phyloP scores from a whole-genome alignment of 257 asterid genomes.

The Gynochthodes officinalis region DNA sequence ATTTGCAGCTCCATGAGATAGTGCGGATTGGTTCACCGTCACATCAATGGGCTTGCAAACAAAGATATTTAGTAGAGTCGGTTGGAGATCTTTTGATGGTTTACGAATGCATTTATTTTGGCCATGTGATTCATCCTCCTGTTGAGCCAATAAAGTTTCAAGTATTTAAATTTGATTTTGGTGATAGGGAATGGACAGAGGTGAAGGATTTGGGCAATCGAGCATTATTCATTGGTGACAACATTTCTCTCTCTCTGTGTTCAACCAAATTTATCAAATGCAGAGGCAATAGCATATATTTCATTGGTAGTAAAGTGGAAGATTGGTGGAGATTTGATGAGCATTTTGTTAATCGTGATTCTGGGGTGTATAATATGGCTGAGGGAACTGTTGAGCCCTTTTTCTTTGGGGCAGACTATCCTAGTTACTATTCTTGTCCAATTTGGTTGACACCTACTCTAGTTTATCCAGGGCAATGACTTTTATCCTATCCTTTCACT shows the following conservation, averaged over 20 bases:
- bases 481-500: background rate
- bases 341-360: background rate
- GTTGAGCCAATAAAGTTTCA: constrained; percentile 11
- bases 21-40: constrained; percentile 10
- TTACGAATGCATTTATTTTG: background rate
- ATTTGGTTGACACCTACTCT: constrained; percentile 19
- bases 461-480: constrained; percentile 5
- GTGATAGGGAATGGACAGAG: constrained; percentile 23
- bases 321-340: constrained; percentile 14
- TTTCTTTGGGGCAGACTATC: constrained; percentile 19
- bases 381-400: background rate
- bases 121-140: background rate
- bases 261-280: constrained; percentile 14
- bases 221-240: constrained; percentile 31
- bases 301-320: constrained; percentile 17
- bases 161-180: constrained; percentile 27
- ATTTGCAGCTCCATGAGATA: background rate
- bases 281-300: constrained; percentile 33
- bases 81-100: constrained; percentile 22
- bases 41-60: constrained; percentile 5
- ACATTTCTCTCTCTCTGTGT: constrained; percentile 16
- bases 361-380: constrained; percentile 17
- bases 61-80: constrained; percentile 29
- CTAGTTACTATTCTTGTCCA: constrained; percentile 19
- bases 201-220: constrained; percentile 31